Evolutionary conservation across 768 basidiomycete genomes (phyloP).

Genomic region (Hirschioporus abietinus): DNA sequence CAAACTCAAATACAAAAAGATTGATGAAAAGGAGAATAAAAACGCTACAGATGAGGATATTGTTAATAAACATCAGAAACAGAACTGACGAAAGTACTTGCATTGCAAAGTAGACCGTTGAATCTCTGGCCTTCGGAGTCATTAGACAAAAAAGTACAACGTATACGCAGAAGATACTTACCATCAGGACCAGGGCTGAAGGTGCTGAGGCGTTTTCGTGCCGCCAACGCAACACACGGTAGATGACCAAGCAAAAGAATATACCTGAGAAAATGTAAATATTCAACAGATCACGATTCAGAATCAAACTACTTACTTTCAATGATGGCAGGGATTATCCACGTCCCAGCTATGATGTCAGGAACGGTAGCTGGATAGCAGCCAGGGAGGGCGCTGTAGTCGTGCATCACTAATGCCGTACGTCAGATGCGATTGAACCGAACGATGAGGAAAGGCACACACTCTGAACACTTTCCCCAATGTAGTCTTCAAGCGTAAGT

Average conservation of each 20-base stretch:
- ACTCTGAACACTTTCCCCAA: constrained; percentile 12
- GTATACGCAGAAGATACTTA: not conserved
- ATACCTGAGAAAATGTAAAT: constrained; percentile 5
- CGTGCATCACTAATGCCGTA: constrained; percentile 4
- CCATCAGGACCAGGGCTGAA: constrained; percentile 11
- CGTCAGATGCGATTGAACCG: not conserved
- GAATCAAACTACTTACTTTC: constrained; percentile 6
- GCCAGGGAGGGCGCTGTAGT: constrained; percentile 9
- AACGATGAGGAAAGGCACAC: not conserved
- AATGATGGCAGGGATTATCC: constrained; percentile 12
- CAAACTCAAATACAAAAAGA: constrained; percentile 13
- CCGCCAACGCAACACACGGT: constrained; percentile 8
- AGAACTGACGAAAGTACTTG: constrained; percentile 6
- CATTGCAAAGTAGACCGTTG: constrained; percentile 12
- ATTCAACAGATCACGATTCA: not conserved
- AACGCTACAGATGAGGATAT: not conserved
- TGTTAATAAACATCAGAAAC: not conserved
- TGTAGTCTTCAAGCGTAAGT: constrained; percentile 11
- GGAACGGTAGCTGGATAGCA: constrained; percentile 14
- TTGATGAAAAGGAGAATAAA: constrained; percentile 13
- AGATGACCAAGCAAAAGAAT: constrained; percentile 10
- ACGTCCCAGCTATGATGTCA: constrained; percentile 10
- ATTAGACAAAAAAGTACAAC: not conserved
- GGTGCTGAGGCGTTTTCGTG: constrained; percentile 4
- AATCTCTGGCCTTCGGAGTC: constrained; percentile 9